phyloP scores from a whole-genome alignment of 768 basidiomycete genomes.

The Pulveroboletus sp. region DNA sequence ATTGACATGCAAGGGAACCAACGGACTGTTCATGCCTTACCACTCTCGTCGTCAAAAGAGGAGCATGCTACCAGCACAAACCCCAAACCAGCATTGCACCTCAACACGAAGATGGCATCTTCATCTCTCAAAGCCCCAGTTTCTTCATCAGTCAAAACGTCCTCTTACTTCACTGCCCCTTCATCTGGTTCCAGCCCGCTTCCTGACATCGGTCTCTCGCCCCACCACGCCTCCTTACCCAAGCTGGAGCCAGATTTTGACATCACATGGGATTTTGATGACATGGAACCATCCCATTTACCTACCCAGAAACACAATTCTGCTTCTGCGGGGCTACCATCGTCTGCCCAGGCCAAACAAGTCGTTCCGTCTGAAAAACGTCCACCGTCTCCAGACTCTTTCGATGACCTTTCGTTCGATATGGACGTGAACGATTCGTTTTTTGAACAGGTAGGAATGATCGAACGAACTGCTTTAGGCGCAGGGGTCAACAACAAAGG shows the following conservation, averaged over 20 bases:
- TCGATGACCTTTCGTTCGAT: conserved; percentile 34
- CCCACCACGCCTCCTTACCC: conserved; percentile 22
- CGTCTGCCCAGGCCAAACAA: conserved; percentile 1
- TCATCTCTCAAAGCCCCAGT: conserved; percentile 8
- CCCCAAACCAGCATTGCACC: not conserved
- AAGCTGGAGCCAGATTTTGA: conserved; percentile 17
- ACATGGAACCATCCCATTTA: conserved; percentile 21
- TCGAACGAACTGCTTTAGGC: conserved; percentile 20
- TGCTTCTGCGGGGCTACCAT: conserved; percentile 6
- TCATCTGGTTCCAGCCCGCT: conserved; percentile 8
- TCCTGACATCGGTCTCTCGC: conserved; percentile 31
- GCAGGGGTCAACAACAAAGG: conserved; percentile 12
- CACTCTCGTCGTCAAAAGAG: conserved; percentile 2
- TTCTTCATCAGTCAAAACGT: conserved; percentile 4
- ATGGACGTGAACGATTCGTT: conserved; percentile 39
- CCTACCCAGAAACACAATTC: conserved; percentile 5
- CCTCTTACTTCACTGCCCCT: conserved; percentile 19
- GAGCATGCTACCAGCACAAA: not conserved
- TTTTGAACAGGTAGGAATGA: conserved; percentile 35
- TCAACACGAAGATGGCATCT: not conserved
- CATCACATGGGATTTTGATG: conserved; percentile 31
- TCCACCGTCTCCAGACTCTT: conserved; percentile 25
- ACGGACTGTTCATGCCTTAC: not conserved
- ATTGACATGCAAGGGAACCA: conserved; percentile 3
- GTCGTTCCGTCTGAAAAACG: conserved; percentile 4